A percentile compares a stretch with the other conserved stretches of the same genome.
phyloP scores from a whole-genome alignment of 306 rosid species.

The Crotalaria pallida region DNA sequence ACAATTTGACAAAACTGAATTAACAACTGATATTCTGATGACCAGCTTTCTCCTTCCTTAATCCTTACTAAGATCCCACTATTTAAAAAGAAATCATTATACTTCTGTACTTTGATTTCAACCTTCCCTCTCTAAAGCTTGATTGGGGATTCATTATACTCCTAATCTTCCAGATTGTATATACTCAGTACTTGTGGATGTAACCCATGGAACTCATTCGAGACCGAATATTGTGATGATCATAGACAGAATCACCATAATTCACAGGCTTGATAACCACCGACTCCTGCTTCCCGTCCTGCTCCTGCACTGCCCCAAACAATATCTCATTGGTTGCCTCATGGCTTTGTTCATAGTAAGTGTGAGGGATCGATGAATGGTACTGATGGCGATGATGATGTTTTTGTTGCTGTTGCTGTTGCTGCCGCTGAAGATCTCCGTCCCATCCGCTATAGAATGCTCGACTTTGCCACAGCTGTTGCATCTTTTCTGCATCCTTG shows the following conservation, averaged over 20 bases:
- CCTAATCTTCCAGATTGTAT: slow-evolving; percentile 27
- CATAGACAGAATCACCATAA: slow-evolving; percentile 48
- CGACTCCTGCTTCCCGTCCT: slow-evolving; percentile 34
- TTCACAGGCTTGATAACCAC: slow-evolving; percentile 57
- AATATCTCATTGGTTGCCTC: slow-evolving; percentile 63
- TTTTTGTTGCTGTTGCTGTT: slow-evolving; percentile 31
- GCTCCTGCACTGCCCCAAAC: slow-evolving; percentile 89
- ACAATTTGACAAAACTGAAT: slow-evolving; percentile 25
- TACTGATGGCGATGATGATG: slow-evolving; percentile 57
- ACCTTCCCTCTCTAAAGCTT: slow-evolving; percentile 10
- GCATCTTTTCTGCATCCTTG: slow-evolving; percentile 71
- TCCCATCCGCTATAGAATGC: slow-evolving; percentile 66
- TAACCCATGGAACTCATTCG: slow-evolving; percentile 38
- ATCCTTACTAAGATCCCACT: slow-evolving; percentile 21
- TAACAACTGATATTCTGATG: slow-evolving; percentile 5
- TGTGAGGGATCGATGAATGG: slow-evolving; percentile 56
- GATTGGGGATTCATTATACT: slow-evolving; percentile 31
- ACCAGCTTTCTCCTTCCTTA: slow-evolving; percentile 30
- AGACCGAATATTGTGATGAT: slow-evolving; percentile 49
- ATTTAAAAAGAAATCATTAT: slow-evolving; percentile 20
- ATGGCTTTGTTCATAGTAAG: slow-evolving; percentile 55
- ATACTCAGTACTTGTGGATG: slow-evolving; percentile 40
- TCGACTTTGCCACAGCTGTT: slow-evolving; percentile 58
- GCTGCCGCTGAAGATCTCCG: slow-evolving; percentile 55
- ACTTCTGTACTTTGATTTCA: slow-evolving; percentile 28